Evolutionary conservation across 129 eudicot species (phyloP), one percentile per base, ranked within the genome.

Genomic region (Arctium lappa): DNA sequence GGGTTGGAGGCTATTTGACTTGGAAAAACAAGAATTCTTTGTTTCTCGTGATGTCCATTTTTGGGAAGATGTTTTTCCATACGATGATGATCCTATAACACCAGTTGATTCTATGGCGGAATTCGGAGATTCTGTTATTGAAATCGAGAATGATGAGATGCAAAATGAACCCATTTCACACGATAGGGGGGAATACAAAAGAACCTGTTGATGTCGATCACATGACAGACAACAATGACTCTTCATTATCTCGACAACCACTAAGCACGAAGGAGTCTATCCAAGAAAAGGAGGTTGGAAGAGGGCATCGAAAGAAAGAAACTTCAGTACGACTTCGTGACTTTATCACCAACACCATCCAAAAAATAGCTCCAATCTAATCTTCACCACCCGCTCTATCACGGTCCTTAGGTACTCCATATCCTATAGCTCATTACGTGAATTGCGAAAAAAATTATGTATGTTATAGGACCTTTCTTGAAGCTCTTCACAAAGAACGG

Each of bases 1-100:
- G 33, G 81, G 81, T 1, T 77, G 36, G 50, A 36, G 46, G 18
- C 34, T 77, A 32, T 77, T 77, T 60, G 72, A 77, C 29, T 34
- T 2, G 5, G 56, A 77, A 32, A 31, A 34, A 32, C n/a, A 29
- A 6, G 34, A 76, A 1, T 36, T 15, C 5, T 33, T 77, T 18
- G 3, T 53, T 7, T 53, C 72, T 31, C 32, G 34, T 53, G 72
- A 77, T 50, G 69, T 76, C 5, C 18, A 56, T 4, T 77, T 33
- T 5, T 32, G 15, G 13, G 72, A 60, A 2, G 32, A 60, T 77
- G 15, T 56, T 8, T 77, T 62, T 56, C 72, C 73, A 0, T 62
- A 38, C 38, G 76, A 73, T 0, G 10, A 10, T 16, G 18, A 48
- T 15, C 76, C 76, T n/a, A 8, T 73, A n/a, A 38, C 8, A 9